Conservation (phyloP, 805 yeast species). For the Cyberlindnera mrakii region DNA sequence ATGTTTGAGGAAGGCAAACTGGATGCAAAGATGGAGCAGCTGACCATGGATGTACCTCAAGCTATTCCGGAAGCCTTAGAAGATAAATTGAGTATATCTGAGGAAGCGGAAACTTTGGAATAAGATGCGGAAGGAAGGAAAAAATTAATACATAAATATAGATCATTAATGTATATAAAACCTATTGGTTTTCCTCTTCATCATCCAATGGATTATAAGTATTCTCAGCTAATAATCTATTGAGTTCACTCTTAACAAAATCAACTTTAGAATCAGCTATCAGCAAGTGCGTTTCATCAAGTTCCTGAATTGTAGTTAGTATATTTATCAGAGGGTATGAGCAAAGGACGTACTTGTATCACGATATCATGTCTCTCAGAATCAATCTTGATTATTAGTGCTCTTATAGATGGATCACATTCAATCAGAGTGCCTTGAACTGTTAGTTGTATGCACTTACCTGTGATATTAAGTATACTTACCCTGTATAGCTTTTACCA, state of each 20-base stretch:
- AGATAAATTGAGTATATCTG: too few relatives aligned
- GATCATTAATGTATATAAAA: too few relatives aligned
- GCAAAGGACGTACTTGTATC: conserved; percentile 31
- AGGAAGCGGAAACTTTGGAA: neutral
- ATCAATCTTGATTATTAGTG: conserved; percentile 80
- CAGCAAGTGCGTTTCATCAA: conserved; percentile 86
- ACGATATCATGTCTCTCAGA: conserved; percentile 67
- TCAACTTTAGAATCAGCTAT: conserved; percentile 75
- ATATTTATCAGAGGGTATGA: neutral
- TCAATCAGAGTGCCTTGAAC: conserved; percentile 35
- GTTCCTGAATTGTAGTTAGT: conserved; percentile 39
- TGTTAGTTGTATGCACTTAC: neutral
- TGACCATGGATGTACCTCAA: neutral
- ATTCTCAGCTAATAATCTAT: conserved; percentile 70
- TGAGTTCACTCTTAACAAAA: conserved; percentile 71
- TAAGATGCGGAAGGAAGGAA: too few relatives aligned
- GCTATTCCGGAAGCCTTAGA: too few relatives aligned
- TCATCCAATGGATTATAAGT: conserved; percentile 81
- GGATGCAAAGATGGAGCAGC: neutral
- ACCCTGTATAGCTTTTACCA: conserved; percentile 55
- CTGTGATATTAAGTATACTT: conserved; percentile 4
- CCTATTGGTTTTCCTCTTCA: conserved; percentile 33
- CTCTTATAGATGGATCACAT: conserved; percentile 90
- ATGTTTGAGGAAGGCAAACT: conserved; percentile 24
- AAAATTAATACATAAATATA: too few relatives aligned